Evolutionary conservation across 208 protist species (phyloP), one percentile per base, ranked within the genome.

Genomic region (Trypanosoma avium): DNA sequence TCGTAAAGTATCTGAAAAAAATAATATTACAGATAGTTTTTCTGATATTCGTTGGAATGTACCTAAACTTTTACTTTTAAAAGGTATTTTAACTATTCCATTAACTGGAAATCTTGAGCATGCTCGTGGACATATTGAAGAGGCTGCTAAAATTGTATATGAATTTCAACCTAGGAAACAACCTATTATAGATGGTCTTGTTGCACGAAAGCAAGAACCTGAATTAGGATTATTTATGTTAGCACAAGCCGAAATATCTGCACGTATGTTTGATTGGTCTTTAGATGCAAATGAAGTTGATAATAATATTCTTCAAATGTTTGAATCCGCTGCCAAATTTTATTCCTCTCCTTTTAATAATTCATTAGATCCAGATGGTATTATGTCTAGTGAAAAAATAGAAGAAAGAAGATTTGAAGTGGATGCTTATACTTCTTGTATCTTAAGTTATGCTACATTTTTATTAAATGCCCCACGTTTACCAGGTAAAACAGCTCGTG

Each of bases 171-270:
- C 49, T 57, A 69, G 73, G n/a, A 61, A 68, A 40, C 72, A 73
- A 36, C 72, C 73, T 3, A 46, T 91, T 10, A 61, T 93, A 12
- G 75, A 93, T 19, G 88, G 82, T 4, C 57, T 87, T 36, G 58
- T 70, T 49, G 47, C 65, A 21, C 75, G 80, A 4, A 40, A 73
- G 46, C 73, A 76, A 46, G 83, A 92, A 66, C 65, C 73, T 7
- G 84, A 95, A 73, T 60, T 90, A 9, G 89, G 89, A 10, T 72
- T 95, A 15, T 88, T 83, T 60, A 56, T 89, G 64, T 69, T 92
- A 38, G 67, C 73, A 13, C 79, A 81, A 17, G 84, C 86, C 0
- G 86, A 92, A 64, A 81, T 95, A 33, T 54, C 66, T 10, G 70
- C 76, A 32, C 81, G 86, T 26, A 70, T 88, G 7, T 92, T 89